Evolutionary conservation across 805 yeast genomes (phyloP), one percentile per base, ranked within the genome.

Genomic region (Kregervanrija delftensis): DNA sequence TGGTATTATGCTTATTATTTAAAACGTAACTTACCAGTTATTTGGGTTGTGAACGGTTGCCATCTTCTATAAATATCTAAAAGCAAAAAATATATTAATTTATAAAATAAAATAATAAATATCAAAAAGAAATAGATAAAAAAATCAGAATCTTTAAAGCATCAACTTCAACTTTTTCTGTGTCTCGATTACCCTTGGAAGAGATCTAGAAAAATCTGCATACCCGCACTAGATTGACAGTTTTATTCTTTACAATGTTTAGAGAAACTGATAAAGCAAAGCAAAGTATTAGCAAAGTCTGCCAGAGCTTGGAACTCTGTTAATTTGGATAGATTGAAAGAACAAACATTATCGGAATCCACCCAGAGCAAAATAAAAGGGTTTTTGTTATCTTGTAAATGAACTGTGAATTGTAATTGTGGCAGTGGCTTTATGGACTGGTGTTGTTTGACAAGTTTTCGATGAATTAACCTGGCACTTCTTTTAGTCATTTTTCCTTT

Each of bases 11-110:
- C 5, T 10, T 22, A 13, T 2, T 12, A 28, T 12, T 14, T 39
- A 13, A 11, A 11, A 28, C 33, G 13, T 11, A 5, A 56, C 62
- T 36, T 52, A 58, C 62, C 99, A 91, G 71, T 91, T 91, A 66
- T 93, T 91, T 32, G 98, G 98, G 73, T 91, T 91, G 69, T 89
- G 85, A 35, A 91, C 89, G 35, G 57, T 59, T 32, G 88, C 95
- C 96, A 90, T 90, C 38, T 17, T 48, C 16, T 30, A 15, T 3
- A n/a, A n/a, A 22, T 22, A 15, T 17, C 12, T 6, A 22, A 22
- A 22, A 22, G 28, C 6, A 22, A 22, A 22, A 22, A 22, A 22
- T 22, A 6, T 22, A 22, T 5, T 4, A 22, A 22, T 5, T n/a
- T 30, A 33, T 38, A 38, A 13, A 38, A 38, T 28, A 38, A 37